Conservation (phyloP, 73 alveolate species). For the Blepharisma japonicum region DNA sequence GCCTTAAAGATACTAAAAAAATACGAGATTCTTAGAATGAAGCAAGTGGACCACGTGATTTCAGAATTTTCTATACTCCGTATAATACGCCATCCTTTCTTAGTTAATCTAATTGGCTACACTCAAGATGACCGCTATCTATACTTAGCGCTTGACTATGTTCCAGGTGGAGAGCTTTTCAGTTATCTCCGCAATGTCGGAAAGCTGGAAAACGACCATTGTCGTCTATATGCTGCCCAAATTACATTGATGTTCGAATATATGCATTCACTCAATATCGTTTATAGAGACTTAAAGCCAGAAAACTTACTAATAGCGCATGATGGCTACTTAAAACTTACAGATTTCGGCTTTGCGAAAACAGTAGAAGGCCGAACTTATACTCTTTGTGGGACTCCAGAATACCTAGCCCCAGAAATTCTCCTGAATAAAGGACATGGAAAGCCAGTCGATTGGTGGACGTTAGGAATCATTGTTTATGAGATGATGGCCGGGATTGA, state of each 20-base stretch:
- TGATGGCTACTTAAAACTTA: conserved; percentile 95
- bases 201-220: conserved; percentile 57
- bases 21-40: conserved; percentile 84
- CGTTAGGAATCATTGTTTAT: conserved; percentile 89
- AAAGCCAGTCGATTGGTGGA: conserved; percentile 99
- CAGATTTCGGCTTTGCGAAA: conserved; percentile 99
- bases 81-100: conserved; percentile 92
- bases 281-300: conserved; percentile 93
- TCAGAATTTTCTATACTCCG: conserved; percentile 93
- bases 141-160: conserved; percentile 88
- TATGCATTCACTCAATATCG: conserved; percentile 88
- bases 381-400: conserved; percentile 98
- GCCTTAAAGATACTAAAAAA: conserved; percentile 95
- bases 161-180: conserved; percentile 91
- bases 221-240: conserved; percentile 55
- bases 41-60: conserved; percentile 95
- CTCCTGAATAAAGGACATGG: conserved; percentile 95
- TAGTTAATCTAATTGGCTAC: conserved; percentile 72
- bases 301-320: conserved; percentile 86
- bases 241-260: conserved; percentile 86
- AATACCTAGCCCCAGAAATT: conserved; percentile 97
- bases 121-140: conserved; percentile 83
- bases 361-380: conserved; percentile 92
- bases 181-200: conserved; percentile 67
- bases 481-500: conserved; percentile 90